phyloP scores from a whole-genome alignment of 805 yeast genomes.

The Suhomyces canberraensis region DNA sequence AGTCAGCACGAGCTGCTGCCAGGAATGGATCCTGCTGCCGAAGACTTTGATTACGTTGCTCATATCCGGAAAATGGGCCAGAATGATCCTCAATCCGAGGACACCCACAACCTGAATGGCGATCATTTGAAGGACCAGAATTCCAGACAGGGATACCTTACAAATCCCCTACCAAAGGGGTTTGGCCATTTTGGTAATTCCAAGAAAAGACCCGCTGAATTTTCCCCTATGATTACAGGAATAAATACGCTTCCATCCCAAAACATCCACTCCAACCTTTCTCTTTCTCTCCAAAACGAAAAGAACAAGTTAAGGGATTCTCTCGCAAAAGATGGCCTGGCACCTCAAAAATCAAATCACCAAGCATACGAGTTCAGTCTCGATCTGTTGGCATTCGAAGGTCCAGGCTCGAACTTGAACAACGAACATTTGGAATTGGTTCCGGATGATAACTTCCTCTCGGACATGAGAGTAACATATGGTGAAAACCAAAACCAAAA shows the following conservation, averaged over 20 bases:
- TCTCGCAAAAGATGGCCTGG: background rate
- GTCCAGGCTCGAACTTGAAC: constrained; percentile 25
- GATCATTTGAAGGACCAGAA: background rate
- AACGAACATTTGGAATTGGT: constrained; percentile 2
- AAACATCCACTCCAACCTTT: constrained; percentile 11
- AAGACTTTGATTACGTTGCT: constrained; percentile 62
- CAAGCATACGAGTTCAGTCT: constrained; percentile 32
- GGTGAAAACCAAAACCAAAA: background rate
- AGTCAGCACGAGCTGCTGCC: background rate
- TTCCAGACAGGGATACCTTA: background rate
- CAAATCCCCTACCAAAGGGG: constrained; percentile 42
- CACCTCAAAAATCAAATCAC: background rate
- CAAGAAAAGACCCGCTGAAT: constrained; percentile 21
- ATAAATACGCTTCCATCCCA: constrained; percentile 2
- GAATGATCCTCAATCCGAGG: constrained; percentile 28
- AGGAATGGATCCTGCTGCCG: constrained; percentile 23
- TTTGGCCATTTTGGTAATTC: constrained; percentile 3
- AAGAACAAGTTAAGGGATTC: background rate
- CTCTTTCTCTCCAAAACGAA: constrained; percentile 11
- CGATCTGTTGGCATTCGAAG: constrained; percentile 50
- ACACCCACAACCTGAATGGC: background rate
- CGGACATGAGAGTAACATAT: background rate
- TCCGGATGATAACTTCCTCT: background rate
- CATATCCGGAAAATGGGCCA: constrained; percentile 58
- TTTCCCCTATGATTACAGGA: constrained; percentile 16